Evolutionary conservation across 768 basidiomycete species (phyloP), one percentile per base, ranked within the genome.

Genomic region (Paxillus rubicundulus): DNA sequence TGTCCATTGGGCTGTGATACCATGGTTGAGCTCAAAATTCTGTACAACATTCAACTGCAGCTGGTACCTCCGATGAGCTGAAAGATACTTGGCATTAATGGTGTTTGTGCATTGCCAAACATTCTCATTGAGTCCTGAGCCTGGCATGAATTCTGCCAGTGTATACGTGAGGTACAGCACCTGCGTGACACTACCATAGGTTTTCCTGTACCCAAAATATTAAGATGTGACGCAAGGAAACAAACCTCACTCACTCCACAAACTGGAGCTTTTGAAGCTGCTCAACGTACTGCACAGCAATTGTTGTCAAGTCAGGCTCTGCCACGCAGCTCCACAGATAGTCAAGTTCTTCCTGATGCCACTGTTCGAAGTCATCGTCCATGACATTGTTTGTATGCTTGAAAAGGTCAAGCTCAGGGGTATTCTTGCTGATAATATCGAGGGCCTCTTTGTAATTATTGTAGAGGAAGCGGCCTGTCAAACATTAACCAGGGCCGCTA

Each of bases 1-100:
- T 10, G 52, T 59, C 73, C 73, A 73, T 1, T 62, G 53, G 7
- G 34, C 38, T 4, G 14, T 14, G 32, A 75, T 56, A 69, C 69
- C 37, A 67, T 47, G 43, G 7, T 21, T 12, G 33, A 67, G 34
- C 6, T 43, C 33, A 9, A 64, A 59, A 17, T 49, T 36, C 18
- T 47, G 41, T 24, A 24, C 21, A 24, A 24, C 21, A 24, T 24
- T 24, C 21, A 38, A 70, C 61, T 5, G n/a, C 8, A 3, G 52
- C 38, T 58, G 44, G 21, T 24, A 5, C 21, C 21, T 24, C 21
- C 21, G 5, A 24, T 24, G 21, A 24, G 21, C 21, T 24, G 21
- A 24, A 24, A 24, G 2, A 56, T 55, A 1, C 59, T 64, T 16
- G 52, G 52, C 2, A 61, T 65, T 50, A 69, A 68, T 4, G 59